Evolutionary conservation across 805 yeast genomes (phyloP), one percentile per base, ranked within the genome.

Genomic region (Maudiozyma saulgeensis): DNA sequence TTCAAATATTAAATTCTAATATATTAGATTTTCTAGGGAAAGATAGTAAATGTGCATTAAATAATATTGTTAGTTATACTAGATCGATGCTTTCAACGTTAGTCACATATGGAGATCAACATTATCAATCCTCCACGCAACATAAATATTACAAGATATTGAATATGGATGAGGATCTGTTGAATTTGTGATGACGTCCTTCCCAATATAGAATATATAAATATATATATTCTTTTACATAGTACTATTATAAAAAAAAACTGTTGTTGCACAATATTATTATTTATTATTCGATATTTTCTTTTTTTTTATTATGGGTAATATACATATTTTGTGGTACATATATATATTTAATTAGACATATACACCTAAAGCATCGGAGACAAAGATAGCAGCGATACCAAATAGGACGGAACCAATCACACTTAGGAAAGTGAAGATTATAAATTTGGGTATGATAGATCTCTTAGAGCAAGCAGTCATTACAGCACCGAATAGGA

Each of bases 351-450:
- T 28, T 4, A 28, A 28, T 28, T 49, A 70, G 43, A 73, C 69
- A 55, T 75, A 75, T 2, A 75, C 79, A 34, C 75, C 79, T 41
- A 74, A 70, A 7, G 72, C 68, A 51, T 75, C 64, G 19, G 73
- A 63, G 28, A 72, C 50, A 49, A 71, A 71, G 18, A 75, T 68
- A 25, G 68, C 53, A 21, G 73, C 74, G 47, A 73, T 62, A 3
- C 75, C 75, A 45, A 63, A 59, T 26, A 71, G 60, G n/a, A 66
- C 23, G 18, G 73, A 64, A 2, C 70, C 72, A 12, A 62, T 41
- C 8, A 57, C 52, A 49, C 69, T 64, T 19, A 66, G 40, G 5
- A 63, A 13, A 4, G 53, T 40, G 46, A 48, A 62, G 15, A 35
- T 23, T 9, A 64, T 38, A 41, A 62, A 57, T 48, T 53, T 61